These are phyloP conservation scores for Aeschynomene evenia DNA, from an alignment of 306 rosid species.

Conservation along the genomic window DNA sequence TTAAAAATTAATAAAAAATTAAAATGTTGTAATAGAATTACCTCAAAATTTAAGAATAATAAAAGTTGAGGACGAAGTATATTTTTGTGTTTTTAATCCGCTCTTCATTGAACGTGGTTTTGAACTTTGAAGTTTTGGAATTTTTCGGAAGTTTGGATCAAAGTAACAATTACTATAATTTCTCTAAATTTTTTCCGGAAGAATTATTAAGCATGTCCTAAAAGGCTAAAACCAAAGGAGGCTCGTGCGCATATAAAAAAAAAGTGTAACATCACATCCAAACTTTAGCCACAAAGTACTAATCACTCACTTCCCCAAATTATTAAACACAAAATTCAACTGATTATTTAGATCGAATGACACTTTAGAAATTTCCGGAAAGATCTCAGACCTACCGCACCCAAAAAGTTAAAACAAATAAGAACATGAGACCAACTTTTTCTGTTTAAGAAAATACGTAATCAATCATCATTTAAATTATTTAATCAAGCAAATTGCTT, in stretches of 20 bases:
- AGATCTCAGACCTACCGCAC: not conserved
- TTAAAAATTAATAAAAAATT: too few relatives aligned
- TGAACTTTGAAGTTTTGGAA: too few relatives aligned
- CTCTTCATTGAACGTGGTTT: too few relatives aligned
- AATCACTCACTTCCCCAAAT: not conserved
- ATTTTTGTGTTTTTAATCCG: too few relatives aligned
- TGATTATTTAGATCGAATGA: not conserved
- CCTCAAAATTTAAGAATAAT: too few relatives aligned
- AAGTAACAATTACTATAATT: not conserved
- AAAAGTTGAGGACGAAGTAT: too few relatives aligned
- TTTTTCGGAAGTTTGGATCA: not conserved
- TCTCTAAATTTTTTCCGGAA: not conserved
- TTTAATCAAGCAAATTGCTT: too few relatives aligned
- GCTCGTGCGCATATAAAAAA: not conserved
- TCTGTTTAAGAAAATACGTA: not conserved
- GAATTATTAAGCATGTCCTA: not conserved
- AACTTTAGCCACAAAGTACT: not conserved
- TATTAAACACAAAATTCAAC: not conserved
- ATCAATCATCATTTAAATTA: not conserved
- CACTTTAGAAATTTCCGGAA: slow-evolving; percentile 8
- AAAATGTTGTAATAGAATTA: too few relatives aligned
- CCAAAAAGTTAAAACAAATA: not conserved
- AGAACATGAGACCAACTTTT: not conserved
- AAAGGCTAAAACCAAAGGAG: too few relatives aligned
- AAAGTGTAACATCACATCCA: slow-evolving; percentile 22